Evolutionary conservation across 441 rosid genomes (phyloP).

Genomic region (Viola pubescens): DNA sequence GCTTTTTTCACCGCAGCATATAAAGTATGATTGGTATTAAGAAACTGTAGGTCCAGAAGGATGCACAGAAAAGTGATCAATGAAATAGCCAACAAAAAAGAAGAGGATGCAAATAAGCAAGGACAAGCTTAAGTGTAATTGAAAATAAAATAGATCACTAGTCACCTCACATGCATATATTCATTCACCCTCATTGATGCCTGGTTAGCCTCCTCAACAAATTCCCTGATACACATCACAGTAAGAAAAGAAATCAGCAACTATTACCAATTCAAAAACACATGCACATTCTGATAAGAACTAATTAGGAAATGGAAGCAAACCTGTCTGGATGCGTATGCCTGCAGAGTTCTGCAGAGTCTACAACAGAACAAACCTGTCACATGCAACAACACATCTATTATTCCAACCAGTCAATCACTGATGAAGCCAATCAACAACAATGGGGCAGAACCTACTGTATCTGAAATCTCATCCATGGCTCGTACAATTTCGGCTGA

Average conservation of each 20-base stretch:
- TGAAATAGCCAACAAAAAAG: not conserved
- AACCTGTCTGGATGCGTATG: constrained; percentile 95
- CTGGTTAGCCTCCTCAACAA: constrained; percentile 78
- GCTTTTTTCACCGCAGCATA: constrained; percentile 84
- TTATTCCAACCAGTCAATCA: not conserved
- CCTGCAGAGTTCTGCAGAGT: constrained; percentile 94
- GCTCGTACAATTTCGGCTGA: constrained; percentile 61
- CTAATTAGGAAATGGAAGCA: not conserved
- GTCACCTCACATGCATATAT: constrained; percentile 99
- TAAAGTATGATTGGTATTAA: constrained; percentile 69
- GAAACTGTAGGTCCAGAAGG: constrained; percentile 39
- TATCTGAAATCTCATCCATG: constrained; percentile 91
- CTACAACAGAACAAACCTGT: constrained; percentile 88
- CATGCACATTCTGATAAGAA: constrained; percentile 1
- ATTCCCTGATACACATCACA: constrained; percentile 46
- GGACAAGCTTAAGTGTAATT: constrained; percentile 5
- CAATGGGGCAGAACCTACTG: constrained; percentile 27
- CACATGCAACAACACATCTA: constrained; percentile 19
- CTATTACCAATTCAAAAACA: not conserved
- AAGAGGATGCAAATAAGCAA: constrained; percentile 9
- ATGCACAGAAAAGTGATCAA: constrained; percentile 10
- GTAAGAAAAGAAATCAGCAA: not conserved
- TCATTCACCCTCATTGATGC: constrained; percentile 80
- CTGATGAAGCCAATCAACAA: constrained; percentile 2
- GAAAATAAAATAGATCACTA: constrained; percentile 28